Percentiles rank a stretch among this genome's conserved stretches.
phyloP scores from a whole-genome alignment of 306 rosid genomes.

The Cucurbita moschata region DNA sequence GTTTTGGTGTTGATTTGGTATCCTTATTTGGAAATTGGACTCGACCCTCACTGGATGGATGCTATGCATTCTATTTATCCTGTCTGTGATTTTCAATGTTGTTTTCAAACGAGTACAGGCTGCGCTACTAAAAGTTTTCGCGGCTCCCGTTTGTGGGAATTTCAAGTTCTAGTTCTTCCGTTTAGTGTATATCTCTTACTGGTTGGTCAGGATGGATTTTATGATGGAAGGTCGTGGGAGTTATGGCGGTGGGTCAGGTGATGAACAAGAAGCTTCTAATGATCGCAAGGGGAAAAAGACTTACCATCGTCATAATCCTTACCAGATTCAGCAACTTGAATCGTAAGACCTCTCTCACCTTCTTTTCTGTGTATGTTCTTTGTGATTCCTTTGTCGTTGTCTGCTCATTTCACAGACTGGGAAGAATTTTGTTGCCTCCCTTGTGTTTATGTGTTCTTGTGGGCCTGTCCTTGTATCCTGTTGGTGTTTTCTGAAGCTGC shows the following conservation, averaged over 20 bases:
- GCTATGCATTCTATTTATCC: conserved; percentile 6
- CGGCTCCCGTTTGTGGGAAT: conserved; percentile 5
- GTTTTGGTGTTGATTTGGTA: conserved; percentile 10
- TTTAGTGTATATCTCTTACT: not conserved
- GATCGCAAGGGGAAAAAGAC: conserved; percentile 12
- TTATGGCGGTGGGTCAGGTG: conserved; percentile 24
- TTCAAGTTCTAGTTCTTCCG: not conserved
- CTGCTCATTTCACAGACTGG: not conserved
- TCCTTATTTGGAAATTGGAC: conserved; percentile 7
- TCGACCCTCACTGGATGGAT: not conserved
- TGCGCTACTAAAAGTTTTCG: not conserved
- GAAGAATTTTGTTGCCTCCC: not conserved
- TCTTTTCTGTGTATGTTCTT: not conserved
- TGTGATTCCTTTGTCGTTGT: not conserved
- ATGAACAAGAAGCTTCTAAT: conserved; percentile 16
- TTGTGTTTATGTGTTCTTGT: not conserved
- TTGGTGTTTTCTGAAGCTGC: conserved; percentile 6
- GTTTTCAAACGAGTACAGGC: not conserved
- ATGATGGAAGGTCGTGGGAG: conserved; percentile 6
- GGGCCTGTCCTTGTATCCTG: not conserved
- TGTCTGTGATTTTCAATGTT: not conserved
- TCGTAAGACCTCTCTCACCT: conserved; percentile 24
- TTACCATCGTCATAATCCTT: conserved; percentile 34
- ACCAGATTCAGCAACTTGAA: conserved; percentile 38
- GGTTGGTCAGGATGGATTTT: conserved; percentile 18